A percentile compares a stretch with the other conserved stretches of the same genome.
Evolutionary conservation across 768 basidiomycete species (phyloP).

Genomic region (Leccinum arenicola): DNA sequence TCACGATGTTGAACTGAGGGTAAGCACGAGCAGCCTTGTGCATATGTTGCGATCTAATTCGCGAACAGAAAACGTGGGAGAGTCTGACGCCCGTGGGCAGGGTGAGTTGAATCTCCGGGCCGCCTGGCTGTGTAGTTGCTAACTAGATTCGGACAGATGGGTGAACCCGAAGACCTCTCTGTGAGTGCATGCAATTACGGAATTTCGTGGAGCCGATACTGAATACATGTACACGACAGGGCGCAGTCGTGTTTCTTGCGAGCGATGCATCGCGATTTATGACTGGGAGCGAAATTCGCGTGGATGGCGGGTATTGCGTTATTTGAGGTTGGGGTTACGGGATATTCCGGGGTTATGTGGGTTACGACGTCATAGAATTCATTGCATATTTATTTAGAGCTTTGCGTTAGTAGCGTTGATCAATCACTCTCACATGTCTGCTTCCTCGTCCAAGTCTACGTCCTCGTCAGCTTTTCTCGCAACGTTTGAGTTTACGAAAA

Average conservation of each 20-base stretch:
- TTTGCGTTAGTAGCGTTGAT: neutral
- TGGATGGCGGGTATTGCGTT: slow-evolving; percentile 88
- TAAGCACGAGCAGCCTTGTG: slow-evolving; percentile 23
- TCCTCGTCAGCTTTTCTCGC: slow-evolving; percentile 8
- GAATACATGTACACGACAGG: slow-evolving; percentile 39
- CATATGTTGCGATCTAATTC: neutral
- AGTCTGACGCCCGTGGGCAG: slow-evolving; percentile 82
- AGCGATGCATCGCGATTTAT: slow-evolving; percentile 90
- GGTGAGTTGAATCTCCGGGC: slow-evolving; percentile 35
- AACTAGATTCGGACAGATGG: slow-evolving; percentile 54
- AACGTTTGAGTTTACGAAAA: slow-evolving; percentile 79
- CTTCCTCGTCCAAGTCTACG: slow-evolving; percentile 8
- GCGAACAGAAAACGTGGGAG: slow-evolving; percentile 76
- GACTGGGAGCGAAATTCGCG: slow-evolving; percentile 80
- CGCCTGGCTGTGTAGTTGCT: slow-evolving; percentile 26
- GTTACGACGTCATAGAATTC: slow-evolving; percentile 27
- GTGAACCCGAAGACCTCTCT: slow-evolving; percentile 88
- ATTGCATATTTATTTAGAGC: neutral
- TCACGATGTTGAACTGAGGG: slow-evolving; percentile 73
- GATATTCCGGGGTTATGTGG: slow-evolving; percentile 12
- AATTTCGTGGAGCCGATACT: neutral
- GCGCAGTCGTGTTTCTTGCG: slow-evolving; percentile 85
- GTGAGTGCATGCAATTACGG: slow-evolving; percentile 38
- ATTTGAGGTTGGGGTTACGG: slow-evolving; percentile 36
- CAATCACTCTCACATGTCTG: slow-evolving; percentile 19